A percentile compares a stretch with the other conserved stretches of the same genome.
Conservation (phyloP, 2,329 filamentous ascomycete species). For the Sporothrix euskadiensis region DNA sequence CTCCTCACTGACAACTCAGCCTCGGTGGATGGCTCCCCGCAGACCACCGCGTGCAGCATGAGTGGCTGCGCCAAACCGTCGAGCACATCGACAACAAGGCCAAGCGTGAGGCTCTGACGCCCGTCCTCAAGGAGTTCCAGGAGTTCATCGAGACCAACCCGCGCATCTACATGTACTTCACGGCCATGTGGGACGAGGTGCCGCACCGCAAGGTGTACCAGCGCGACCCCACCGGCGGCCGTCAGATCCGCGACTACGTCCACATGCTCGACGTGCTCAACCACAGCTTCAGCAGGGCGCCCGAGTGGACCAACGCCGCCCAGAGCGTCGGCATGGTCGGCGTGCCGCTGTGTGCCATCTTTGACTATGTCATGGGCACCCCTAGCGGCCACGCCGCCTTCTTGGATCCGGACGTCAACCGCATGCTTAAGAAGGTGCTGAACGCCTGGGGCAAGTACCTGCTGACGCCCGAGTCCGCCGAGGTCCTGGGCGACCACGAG, state of each 20-base stretch:
- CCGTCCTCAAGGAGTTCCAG: slow-evolving; percentile 65
- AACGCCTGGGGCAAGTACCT: slow-evolving; percentile 60
- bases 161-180: slow-evolving; percentile 66
- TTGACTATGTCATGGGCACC: slow-evolving; percentile 60
- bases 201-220: slow-evolving; percentile 61
- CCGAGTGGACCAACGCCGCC: slow-evolving; percentile 55
- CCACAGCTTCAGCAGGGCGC: slow-evolving; percentile 54
- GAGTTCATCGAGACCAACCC: slow-evolving; percentile 64
- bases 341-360: slow-evolving; percentile 54
- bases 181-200: slow-evolving; percentile 68
- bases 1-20: slow-evolving; percentile 38
- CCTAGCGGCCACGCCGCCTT: slow-evolving; percentile 56
- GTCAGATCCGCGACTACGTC: slow-evolving; percentile 64
- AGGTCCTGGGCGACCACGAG: slow-evolving; percentile 48
- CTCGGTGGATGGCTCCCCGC: slow-evolving; percentile 63
- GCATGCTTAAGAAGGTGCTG: slow-evolving; percentile 54
- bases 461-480: slow-evolving; percentile 55
- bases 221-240: slow-evolving; percentile 61
- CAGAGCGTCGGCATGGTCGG: slow-evolving; percentile 55
- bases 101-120: slow-evolving; percentile 51
- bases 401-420: slow-evolving; percentile 56
- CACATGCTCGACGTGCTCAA: slow-evolving; percentile 69
- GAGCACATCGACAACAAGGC: slow-evolving; percentile 55
- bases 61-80: slow-evolving; percentile 62
- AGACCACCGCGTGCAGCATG: slow-evolving; percentile 61